Base-by-base conservation (phyloP, 179 eudicot species). In the Actinidia polygama region DNA sequence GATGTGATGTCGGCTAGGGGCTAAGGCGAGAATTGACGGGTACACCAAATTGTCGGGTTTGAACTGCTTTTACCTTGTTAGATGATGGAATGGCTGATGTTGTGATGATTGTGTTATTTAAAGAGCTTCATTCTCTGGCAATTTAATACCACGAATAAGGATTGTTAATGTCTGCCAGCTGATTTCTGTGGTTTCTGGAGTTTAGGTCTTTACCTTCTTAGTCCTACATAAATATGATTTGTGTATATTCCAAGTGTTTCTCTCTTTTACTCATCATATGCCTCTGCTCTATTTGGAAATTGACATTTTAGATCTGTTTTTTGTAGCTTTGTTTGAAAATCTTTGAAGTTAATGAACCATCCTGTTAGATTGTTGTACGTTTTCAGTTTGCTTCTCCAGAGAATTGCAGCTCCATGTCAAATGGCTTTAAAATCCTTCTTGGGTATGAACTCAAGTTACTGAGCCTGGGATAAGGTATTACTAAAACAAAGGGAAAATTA, bases 1-100 rank as follows among this genome's bases (percentile, higher is more conserved):
- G 98, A 96, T 88, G 98, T 96, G 54, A 85, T 86, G 80, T 82
- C 89, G 84, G 99, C 97, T 24, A 90, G 98, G 90, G 99, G 99
- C 82, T 96, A 80, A 90, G 80, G 63, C 15, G 40, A 76, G 24
- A 46, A 18, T 1, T 24, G 64, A n/a, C 15, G 24, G 54, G 46
- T 63, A 24, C 10, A 3, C 50, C 30, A 57, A 21, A 8, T 64
- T 54, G 30, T 55, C 11, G 12, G 4, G 64, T 12, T 57, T 21
- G 55, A 58, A 16, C 16, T 57, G n/a, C 40, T 58, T 24, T 47
- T 44, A 24, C 26, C 18, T 15, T 75, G 24, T 75, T 75, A 36
- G 19, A 15, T 23, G 62, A 7, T 24, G 78, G 54, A 14, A 26
- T 19, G 78, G 61, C 11, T 8, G 14, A 11, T 73, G 58, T 21